These are phyloP conservation scores for Dactylorhiza incarnata DNA, from an alignment of 106 monocot genomes.

Conservation along the genomic window DNA sequence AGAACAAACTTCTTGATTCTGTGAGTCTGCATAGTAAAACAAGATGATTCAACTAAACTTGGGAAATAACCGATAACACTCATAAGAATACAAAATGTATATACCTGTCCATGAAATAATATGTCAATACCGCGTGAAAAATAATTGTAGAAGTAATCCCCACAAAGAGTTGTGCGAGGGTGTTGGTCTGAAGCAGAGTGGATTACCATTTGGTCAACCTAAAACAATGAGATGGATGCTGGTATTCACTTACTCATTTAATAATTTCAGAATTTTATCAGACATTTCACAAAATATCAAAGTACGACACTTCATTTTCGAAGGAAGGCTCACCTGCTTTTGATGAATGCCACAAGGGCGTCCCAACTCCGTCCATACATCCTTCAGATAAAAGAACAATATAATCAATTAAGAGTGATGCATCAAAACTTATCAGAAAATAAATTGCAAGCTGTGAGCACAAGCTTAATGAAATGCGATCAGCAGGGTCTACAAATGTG, in stretches of 20 bases:
- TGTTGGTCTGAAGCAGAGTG: slow-evolving; percentile 91
- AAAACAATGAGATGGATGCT: slow-evolving; percentile 4
- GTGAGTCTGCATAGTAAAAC: slow-evolving; percentile 53
- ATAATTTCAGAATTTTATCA: background rate
- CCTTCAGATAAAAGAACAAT: slow-evolving; percentile 31
- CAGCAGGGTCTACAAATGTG: background rate
- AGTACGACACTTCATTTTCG: background rate
- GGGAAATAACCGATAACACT: background rate
- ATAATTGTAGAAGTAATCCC: slow-evolving; percentile 97
- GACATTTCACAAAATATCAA: background rate
- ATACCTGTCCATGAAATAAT: slow-evolving; percentile 94
- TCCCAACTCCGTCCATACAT: slow-evolving; percentile 92
- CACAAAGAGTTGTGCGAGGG: slow-evolving; percentile 84
- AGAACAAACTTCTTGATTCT: slow-evolving; percentile 98
- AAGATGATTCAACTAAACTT: background rate
- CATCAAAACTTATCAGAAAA: background rate
- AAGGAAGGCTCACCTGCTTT: slow-evolving; percentile 59
- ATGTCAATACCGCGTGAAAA: slow-evolving; percentile 93
- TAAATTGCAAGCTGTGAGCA: background rate
- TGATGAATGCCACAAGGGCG: slow-evolving; percentile 95
- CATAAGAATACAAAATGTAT: slow-evolving; percentile 6
- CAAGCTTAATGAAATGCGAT: background rate
- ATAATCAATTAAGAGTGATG: background rate
- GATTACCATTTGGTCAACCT: slow-evolving; percentile 99
- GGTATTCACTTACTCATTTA: background rate